These are phyloP conservation scores for Phragmites australis DNA, from an alignment of 176 grass and related monocot species.

Conservation along the genomic window DNA sequence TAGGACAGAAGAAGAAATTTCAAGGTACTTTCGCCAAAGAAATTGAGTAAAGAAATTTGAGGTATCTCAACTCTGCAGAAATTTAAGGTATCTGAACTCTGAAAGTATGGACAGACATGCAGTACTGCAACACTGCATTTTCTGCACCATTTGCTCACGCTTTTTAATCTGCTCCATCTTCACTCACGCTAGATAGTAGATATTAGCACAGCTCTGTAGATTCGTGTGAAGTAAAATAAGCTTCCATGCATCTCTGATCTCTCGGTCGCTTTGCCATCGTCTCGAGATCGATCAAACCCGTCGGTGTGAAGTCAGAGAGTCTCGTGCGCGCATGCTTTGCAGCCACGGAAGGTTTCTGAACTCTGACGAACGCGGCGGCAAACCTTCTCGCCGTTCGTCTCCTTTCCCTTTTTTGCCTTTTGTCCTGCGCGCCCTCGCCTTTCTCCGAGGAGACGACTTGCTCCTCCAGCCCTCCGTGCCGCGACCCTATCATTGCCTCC, in stretches of 20 bases:
- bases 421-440: too few species aligned
- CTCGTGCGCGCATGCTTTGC: conserved; percentile 29
- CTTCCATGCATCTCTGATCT: not conserved
- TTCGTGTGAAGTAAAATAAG: not conserved
- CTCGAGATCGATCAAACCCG: not conserved
- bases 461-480: too few species aligned
- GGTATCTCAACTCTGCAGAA: not conserved
- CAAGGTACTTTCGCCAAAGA: not conserved
- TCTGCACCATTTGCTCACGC: not conserved
- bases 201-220: not conserved
- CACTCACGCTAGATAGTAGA: not conserved
- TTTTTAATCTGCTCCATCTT: not conserved
- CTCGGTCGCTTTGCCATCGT: not conserved
- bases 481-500: too few species aligned
- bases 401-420: too few species aligned
- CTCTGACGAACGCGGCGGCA: not conserved
- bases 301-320: conserved; percentile 20
- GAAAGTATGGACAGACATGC: not conserved
- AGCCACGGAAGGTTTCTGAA: conserved; percentile 39
- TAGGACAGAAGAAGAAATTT: not conserved
- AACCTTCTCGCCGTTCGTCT: too few species aligned
- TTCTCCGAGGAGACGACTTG: too few species aligned
- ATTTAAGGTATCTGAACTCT: not conserved
- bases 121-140: not conserved
- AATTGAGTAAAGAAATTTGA: not conserved